phyloP scores from a whole-genome alignment of 2,329 filamentous ascomycete species.

The Aspergillus sclerotialis region DNA sequence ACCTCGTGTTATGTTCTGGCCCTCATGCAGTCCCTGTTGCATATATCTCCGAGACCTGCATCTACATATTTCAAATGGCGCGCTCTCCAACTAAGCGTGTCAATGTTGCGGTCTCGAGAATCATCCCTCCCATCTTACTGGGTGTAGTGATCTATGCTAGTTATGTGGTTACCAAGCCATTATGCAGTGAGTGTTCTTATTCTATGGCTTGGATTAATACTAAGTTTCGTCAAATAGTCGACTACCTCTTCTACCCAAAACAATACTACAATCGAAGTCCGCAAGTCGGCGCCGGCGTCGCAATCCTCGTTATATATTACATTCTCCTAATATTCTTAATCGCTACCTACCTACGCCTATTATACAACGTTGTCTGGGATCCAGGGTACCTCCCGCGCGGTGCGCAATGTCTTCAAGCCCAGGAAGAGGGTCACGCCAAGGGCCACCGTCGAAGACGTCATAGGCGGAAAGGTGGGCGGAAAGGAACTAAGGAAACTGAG shows the following conservation, averaged over 20 bases:
- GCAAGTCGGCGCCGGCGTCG: conserved; percentile 54
- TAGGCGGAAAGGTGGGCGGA: conserved; percentile 18
- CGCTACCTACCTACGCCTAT: conserved; percentile 62
- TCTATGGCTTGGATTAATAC: too few species aligned
- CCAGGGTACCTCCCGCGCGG: conserved; percentile 68
- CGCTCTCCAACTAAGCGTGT: conserved; percentile 35
- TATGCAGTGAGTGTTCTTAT: conserved; percentile 54
- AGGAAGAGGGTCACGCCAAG: conserved; percentile 13
- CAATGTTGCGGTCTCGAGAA: conserved; percentile 54
- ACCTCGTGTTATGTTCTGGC: neutral
- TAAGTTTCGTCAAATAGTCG: too few species aligned
- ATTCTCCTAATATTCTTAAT: conserved; percentile 62
- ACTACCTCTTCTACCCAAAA: conserved; percentile 58
- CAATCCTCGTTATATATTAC: conserved; percentile 66
- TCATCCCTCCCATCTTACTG: conserved; percentile 64
- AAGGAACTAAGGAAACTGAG: conserved; percentile 16
- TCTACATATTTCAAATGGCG: conserved; percentile 20
- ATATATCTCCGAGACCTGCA: neutral
- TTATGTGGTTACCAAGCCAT: conserved; percentile 60
- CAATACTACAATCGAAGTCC: conserved; percentile 30
- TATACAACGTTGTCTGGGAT: conserved; percentile 60
- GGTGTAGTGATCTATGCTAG: conserved; percentile 62
- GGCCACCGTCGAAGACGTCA: conserved; percentile 11
- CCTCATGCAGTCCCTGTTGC: too few species aligned
- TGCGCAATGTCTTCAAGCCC: conserved; percentile 28